These are phyloP conservation scores for Penicillium italicum DNA, from an alignment of 2,329 filamentous ascomycete genomes.

Conservation along the genomic window DNA sequence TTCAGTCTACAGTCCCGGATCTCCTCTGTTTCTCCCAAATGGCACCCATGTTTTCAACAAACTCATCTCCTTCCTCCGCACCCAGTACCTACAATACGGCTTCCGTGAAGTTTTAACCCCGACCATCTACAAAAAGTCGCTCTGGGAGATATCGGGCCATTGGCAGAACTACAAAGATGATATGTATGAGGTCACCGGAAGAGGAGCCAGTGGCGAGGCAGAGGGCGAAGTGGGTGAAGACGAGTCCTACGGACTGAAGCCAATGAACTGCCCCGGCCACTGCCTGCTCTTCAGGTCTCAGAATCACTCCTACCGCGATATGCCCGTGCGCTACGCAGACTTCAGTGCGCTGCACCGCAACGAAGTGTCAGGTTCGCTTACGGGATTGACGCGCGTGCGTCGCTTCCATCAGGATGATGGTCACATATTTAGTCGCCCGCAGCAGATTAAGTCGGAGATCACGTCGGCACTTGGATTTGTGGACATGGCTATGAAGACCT, in stretches of 20 bases:
- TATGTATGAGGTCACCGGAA: constrained; percentile 74
- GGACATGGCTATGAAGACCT: constrained; percentile 64
- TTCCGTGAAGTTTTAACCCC: constrained; percentile 87
- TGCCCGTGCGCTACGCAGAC: constrained; percentile 81
- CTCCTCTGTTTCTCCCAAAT: constrained; percentile 78
- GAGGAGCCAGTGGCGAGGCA: constrained; percentile 46
- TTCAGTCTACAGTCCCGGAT: constrained; percentile 76
- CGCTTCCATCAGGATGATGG: constrained; percentile 89
- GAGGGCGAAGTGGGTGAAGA: constrained; percentile 54
- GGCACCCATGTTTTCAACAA: constrained; percentile 81
- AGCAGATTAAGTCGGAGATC: constrained; percentile 73
- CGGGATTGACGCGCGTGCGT: constrained; percentile 76
- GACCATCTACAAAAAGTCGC: constrained; percentile 81
- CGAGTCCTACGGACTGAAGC: constrained; percentile 78
- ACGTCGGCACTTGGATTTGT: constrained; percentile 70
- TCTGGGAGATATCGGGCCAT: constrained; percentile 84
- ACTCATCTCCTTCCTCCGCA: constrained; percentile 73
- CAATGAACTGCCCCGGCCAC: constrained; percentile 91
- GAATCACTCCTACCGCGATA: constrained; percentile 70
- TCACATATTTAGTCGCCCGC: constrained; percentile 81
- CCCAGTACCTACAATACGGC: constrained; percentile 79
- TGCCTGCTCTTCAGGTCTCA: constrained; percentile 77
- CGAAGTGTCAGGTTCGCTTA: constrained; percentile 76
- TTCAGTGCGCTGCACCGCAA: constrained; percentile 86
- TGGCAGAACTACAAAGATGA: constrained; percentile 88